Conservation (phyloP, 805 yeast species). For the Spathaspora boniae region DNA sequence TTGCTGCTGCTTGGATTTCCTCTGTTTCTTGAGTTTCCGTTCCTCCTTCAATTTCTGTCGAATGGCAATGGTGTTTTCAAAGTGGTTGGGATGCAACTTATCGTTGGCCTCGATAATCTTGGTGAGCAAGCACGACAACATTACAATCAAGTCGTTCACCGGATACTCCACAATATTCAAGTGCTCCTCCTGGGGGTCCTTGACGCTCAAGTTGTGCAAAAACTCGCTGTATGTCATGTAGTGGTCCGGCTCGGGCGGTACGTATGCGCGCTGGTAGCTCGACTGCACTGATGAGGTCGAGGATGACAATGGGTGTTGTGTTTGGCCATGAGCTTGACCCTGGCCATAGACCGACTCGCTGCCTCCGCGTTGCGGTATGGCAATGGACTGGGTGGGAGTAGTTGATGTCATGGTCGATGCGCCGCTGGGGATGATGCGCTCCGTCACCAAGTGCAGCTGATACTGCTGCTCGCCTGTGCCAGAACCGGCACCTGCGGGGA, state of each 20-base stretch:
- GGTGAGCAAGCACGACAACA: constrained; percentile 82
- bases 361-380: constrained; percentile 9
- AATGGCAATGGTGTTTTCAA: constrained; percentile 43
- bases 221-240: constrained; percentile 43
- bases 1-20: constrained; percentile 12
- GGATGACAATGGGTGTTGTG: no score
- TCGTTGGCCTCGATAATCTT: constrained; percentile 91
- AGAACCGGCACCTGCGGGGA: constrained; percentile 7
- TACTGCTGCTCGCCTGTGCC: background rate
- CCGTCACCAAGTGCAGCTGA: no score
- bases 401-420: constrained; percentile 6
- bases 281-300: no score
- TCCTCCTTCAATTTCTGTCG: constrained; percentile 36
- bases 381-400: constrained; percentile 7
- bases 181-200: constrained; percentile 40
- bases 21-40: constrained; percentile 23
- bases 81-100: constrained; percentile 67
- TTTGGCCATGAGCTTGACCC: no score
- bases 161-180: constrained; percentile 80
- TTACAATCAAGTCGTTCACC: constrained; percentile 70
- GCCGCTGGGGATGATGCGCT: constrained; percentile 3
- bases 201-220: constrained; percentile 25
- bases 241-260: constrained; percentile 32
- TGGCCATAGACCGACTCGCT: no score
- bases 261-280: constrained; percentile 6